Base-by-base conservation (phyloP, 495 filamentous ascomycete species). In the Xylaria curta region DNA sequence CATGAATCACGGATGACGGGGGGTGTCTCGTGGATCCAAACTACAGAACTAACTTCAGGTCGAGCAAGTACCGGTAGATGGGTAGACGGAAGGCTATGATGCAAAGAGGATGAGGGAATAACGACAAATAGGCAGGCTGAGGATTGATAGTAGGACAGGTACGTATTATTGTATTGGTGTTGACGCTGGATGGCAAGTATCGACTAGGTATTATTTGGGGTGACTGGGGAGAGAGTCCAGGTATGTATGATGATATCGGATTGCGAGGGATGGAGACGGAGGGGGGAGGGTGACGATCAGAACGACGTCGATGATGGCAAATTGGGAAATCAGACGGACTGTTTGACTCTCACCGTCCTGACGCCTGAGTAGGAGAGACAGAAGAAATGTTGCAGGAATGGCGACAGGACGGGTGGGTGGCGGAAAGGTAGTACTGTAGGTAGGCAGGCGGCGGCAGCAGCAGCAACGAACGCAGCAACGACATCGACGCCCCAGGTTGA, bases 1-100 rank as follows among this genome's bases (percentile, higher is more conserved):
- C 77, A 77, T 78, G 68, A 74, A 78, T 73, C 64, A 74, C 72
- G 70, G 62, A 54, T 46, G 74, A 53, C 62, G 47, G 72, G 63
- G 49, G 49, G 51, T 47, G 51, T 47, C 40, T 78, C 62, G 73
- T 72, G 75, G 40, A 66, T 68, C 72, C 69, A 73, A 40, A 51
- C 73, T 47, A 76, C 42, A 67, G 31, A 46, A 56, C 68, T 68
- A 68, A 38, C 58, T 68, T 69, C 60, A 46, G 61, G 67, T 62
- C 38, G 61, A 42, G 21, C 12, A 38, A 40, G 56, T 9, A 70
- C 28, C 46, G 31, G 21, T 12, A 44, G 21, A 44, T 24, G 10
- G 8, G 19, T 40, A 38, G 49, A 31, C 28, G 15, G 53, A 21
- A 7, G 26, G 49, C 60, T 51, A 64, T 49, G 68, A 62, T 63